These are phyloP conservation scores for Erythrophleum ivorense DNA, from an alignment of 331 rosid genomes.

Conservation along the genomic window DNA sequence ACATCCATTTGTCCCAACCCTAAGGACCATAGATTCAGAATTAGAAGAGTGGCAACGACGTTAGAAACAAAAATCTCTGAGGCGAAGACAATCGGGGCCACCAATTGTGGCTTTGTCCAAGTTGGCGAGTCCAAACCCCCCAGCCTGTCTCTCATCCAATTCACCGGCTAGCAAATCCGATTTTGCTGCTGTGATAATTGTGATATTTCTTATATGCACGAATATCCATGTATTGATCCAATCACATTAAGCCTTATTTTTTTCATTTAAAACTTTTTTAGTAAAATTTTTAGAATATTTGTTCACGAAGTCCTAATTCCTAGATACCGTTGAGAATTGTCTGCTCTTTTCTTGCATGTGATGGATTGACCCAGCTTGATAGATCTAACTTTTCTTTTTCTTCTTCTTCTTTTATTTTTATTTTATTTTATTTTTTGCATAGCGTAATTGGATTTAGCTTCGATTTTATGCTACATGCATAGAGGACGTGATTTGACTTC, in stretches of 20 bases:
- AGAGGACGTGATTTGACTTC: constrained; percentile 23
- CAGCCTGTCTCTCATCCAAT: constrained; percentile 27
- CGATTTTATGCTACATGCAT: constrained; percentile 19
- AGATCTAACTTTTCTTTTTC: constrained; percentile 24
- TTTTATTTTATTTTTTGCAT: not conserved
- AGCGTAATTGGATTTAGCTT: constrained; percentile 17
- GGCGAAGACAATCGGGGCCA: constrained; percentile 37
- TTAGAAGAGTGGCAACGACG: not conserved
- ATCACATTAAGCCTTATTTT: not conserved
- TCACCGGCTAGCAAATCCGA: constrained; percentile 37
- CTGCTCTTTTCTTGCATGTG: constrained; percentile 16
- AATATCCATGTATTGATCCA: constrained; percentile 32
- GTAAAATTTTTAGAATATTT: not conserved
- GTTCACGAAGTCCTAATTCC: not conserved
- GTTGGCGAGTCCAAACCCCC: constrained; percentile 10
- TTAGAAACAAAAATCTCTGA: not conserved
- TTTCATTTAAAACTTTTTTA: not conserved
- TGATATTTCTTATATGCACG: constrained; percentile 15
- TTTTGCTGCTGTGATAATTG: constrained; percentile 47
- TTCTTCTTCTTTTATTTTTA: not conserved
- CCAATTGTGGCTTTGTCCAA: constrained; percentile 32
- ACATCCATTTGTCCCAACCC: not conserved
- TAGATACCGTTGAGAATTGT: constrained; percentile 3
- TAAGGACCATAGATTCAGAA: not conserved
- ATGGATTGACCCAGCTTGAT: constrained; percentile 30